Conservation (phyloP, 2,329 filamentous ascomycete species). For the Phialophora expanda region DNA sequence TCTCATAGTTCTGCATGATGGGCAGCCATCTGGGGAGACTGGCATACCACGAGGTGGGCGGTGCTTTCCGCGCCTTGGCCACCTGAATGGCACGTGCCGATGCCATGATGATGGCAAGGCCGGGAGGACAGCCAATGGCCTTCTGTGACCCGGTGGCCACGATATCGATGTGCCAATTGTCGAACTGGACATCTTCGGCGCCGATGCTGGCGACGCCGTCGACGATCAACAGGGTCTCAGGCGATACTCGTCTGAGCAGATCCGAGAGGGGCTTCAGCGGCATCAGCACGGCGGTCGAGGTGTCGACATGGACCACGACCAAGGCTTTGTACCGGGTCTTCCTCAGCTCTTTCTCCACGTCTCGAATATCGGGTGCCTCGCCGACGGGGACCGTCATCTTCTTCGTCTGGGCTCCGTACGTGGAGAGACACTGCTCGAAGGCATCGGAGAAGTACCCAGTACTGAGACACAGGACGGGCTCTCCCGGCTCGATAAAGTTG, state of each 20-base stretch:
- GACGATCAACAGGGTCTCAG: constrained; percentile 86
- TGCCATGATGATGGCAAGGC: constrained; percentile 90
- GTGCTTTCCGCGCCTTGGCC: constrained; percentile 78
- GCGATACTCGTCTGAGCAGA: constrained; percentile 81
- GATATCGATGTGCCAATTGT: constrained; percentile 89
- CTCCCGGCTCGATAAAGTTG: constrained; percentile 86
- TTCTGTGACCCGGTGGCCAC: constrained; percentile 96
- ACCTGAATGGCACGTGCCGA: constrained; percentile 82
- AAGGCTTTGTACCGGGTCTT: constrained; percentile 91
- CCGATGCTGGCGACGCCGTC: constrained; percentile 97
- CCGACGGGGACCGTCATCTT: constrained; percentile 89
- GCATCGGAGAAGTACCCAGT: constrained; percentile 96
- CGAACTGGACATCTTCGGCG: constrained; percentile 92
- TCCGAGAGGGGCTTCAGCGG: constrained; percentile 84
- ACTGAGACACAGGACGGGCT: constrained; percentile 91
- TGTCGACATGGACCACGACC: constrained; percentile 96
- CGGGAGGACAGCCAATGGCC: constrained; percentile 92
- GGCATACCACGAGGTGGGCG: constrained; percentile 89
- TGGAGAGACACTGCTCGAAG: constrained; percentile 87
- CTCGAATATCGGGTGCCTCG: constrained; percentile 78
- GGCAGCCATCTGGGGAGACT: constrained; percentile 97
- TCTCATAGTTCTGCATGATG: constrained; percentile 99
- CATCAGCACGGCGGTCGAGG: constrained; percentile 93
- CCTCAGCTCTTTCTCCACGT: constrained; percentile 84
- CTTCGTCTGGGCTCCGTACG: constrained; percentile 87